Base-by-base conservation (phyloP, 2,329 filamentous ascomycete genomes). In the Pestalotiopsis sp. region DNA sequence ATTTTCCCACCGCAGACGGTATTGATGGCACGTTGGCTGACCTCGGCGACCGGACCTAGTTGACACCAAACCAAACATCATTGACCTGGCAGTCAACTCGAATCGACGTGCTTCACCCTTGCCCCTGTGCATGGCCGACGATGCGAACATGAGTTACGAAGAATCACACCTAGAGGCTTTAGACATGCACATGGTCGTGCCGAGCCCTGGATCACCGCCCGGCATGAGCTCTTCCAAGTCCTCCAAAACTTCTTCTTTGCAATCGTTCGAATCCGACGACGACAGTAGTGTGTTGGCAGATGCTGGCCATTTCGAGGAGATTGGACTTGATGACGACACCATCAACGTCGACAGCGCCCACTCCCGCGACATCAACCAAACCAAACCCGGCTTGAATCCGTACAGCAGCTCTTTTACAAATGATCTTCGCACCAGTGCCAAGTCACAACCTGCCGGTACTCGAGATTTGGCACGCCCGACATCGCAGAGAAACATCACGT, bases 271-370 rank as follows among this genome's bases (percentile, higher is more conserved):
- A 70, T 92, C 91, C 66, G 83, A 89, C 75, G 92, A 94, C 75
- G 92, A 93, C 74, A 90, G 91, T 76, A 89, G 86, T 73, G 86
- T 90, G 65, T 83, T 93, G 60, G 86, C 90, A 66, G 93, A 97
- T 77, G 88, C 92, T 68, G 90, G 90, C 72, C 91, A 98, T 79
- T 98, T 98, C 75, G 95, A 98, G 79, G 95, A 98, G 72, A 97
- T 98, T 78, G 93, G 92, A 13, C 89, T 98, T 38, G 92, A 94
- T 70, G 91, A 93, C 74, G 91, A 94, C 70, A 85, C 85, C 49
- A 72, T 77, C 65, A 74, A 80, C 17, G 68, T 75, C 40, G 77
- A 80, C 63, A 72, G 77, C 25, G 75, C 78, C 25, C 76, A 80
- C 60, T 75, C 79, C 36, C 77, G 79, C 61, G 74, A 80, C 61